Evolutionary conservation across 306 rosid genomes (phyloP), one percentile per base, ranked within the genome.

Genomic region (Gastrolobium villosum): DNA sequence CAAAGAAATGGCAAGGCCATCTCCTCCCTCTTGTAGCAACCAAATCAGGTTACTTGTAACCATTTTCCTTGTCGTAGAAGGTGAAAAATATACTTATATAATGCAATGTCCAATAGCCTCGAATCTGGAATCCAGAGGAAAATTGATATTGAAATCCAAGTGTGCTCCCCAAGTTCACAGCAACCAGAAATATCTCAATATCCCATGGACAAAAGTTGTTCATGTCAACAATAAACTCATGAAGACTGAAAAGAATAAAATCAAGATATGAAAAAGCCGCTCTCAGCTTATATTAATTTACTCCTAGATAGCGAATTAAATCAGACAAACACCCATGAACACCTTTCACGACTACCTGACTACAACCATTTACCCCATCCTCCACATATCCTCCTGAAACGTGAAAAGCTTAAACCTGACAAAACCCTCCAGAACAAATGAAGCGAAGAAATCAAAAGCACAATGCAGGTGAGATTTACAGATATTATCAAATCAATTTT

Each of bases 181-280:
- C 3, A 65, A 41, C 65, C 63, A 55, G 48, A 66, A 35, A 34
- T 49, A 70, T 70, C 40, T 20, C n/a, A 40, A 79, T 70, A 28
- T 57, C 28, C 31, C 52, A 37, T 45, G 68, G 54, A 56, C 48
- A 66, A 3, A 39, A 44, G 55, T 34, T 31, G 5, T 54, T 32
- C 13, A n/a, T 44, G 37, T 44, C 10, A 54, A 46, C 13, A 66
- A 54, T 43, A 66, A n/a, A 52, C 40, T 49, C 4, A 60, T 11
- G 46, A 26, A 10, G 7, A 74, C 5, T 32, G 37, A 10, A 53
- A 54, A 10, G 45, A 45, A 60, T 31, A 63, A 36, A 49, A 15
- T 36, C 39, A 62, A 26, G 52, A 37, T 49, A 63, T 14, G 55
- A 15, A 48, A 32, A 59, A 9, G 15, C 5, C 10, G 44, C 57